A percentile compares a stretch with the other conserved stretches of the same genome.
phyloP scores from a whole-genome alignment of 371 early-diverging fungal species.

The Mortierella sp. region DNA sequence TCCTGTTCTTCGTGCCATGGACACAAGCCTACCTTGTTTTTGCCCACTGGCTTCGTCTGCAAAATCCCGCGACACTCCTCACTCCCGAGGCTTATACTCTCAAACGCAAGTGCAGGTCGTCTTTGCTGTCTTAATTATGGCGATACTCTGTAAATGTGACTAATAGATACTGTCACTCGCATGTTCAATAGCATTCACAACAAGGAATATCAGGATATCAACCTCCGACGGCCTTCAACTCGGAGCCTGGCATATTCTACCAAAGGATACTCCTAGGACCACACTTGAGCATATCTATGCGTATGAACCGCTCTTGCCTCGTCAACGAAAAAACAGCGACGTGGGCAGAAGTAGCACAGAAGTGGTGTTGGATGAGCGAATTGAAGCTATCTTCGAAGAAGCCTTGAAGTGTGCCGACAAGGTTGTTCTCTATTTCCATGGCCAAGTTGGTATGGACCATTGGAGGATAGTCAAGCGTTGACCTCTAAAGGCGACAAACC shows the following conservation, averaged over 20 bases:
- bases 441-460: constrained; percentile 40
- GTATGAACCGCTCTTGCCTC: constrained; percentile 4
- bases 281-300: constrained; percentile 32
- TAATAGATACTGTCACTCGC: neutral
- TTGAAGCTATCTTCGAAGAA: constrained; percentile 31
- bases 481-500: too few species aligned
- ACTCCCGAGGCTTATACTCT: constrained; percentile 48
- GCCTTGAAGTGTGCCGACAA: constrained; percentile 24
- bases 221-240: constrained; percentile 33
- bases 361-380: constrained; percentile 5
- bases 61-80: constrained; percentile 40
- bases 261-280: constrained; percentile 16
- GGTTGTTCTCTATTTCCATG: constrained; percentile 48
- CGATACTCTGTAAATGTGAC: neutral
- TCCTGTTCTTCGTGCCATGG: constrained; percentile 46
- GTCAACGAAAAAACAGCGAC: neutral
- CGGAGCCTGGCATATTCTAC: constrained; percentile 51
- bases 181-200: constrained; percentile 29
- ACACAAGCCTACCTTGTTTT: constrained; percentile 51
- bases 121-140: neutral
- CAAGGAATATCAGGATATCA: constrained; percentile 35
- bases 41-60: constrained; percentile 47
- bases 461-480: too few species aligned
- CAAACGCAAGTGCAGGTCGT: constrained; percentile 24
- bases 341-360: neutral